Conservation (phyloP, 805 yeast species). For the Torulaspora gathmanii region DNA sequence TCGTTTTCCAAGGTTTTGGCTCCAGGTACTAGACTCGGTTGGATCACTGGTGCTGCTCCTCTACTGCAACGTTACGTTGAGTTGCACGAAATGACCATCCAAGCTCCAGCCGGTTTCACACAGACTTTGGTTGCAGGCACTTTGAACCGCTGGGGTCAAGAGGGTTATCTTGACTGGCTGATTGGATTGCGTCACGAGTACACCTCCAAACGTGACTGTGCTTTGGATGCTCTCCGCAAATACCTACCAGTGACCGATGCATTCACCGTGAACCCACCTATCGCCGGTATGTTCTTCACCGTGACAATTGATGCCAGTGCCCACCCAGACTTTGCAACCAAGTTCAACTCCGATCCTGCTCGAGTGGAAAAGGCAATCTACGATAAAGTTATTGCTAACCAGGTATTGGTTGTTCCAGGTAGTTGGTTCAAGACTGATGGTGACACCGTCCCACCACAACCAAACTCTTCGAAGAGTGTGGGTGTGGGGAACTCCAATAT, state of each 20-base stretch:
- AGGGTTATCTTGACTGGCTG: constrained; percentile 85
- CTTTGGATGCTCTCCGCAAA: constrained; percentile 67
- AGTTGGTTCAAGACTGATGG: constrained; percentile 68
- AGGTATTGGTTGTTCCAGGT: constrained; percentile 75
- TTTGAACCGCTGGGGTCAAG: constrained; percentile 84
- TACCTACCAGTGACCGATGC: constrained; percentile 38
- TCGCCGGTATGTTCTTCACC: constrained; percentile 86
- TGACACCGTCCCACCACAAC: constrained; percentile 56
- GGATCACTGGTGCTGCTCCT: constrained; percentile 71
- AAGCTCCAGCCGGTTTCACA: constrained; percentile 76
- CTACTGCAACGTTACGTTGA: constrained; percentile 64
- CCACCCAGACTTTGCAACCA: constrained; percentile 68
- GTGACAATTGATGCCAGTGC: constrained; percentile 66
- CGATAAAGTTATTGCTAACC: constrained; percentile 54
- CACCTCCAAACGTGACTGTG: constrained; percentile 81
- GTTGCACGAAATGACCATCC: constrained; percentile 76
- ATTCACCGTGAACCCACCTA: constrained; percentile 51
- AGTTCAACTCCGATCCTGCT: constrained; percentile 52
- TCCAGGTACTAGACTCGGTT: constrained; percentile 85
- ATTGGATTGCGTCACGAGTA: constrained; percentile 78
- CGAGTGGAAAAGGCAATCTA: constrained; percentile 62
- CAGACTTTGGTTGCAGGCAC: constrained; percentile 66
- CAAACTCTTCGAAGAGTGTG: constrained; percentile 40
- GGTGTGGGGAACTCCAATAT: constrained; percentile 41
- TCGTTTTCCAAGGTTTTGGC: constrained; percentile 89